Evolutionary conservation across 495 filamentous ascomycete species (phyloP), one percentile per base, ranked within the genome.

Genomic region (Penicillium pancosmium): DNA sequence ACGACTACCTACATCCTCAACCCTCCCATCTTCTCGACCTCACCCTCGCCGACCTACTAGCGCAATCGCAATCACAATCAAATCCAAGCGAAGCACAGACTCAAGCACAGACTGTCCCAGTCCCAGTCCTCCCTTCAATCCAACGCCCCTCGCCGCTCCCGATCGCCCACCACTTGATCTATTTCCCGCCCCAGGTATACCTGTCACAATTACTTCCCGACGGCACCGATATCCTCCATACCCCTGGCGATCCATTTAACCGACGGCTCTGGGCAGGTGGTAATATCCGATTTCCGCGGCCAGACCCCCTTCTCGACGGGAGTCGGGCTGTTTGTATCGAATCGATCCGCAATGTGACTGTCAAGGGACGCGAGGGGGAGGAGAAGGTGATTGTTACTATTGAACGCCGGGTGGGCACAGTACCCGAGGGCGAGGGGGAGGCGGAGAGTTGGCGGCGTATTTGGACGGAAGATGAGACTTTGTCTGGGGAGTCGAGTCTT

Each of bases 211-310:
- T 93, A n/a, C 78, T 88, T 3, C 71, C 75, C 4, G 91, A 95
- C 67, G 90, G 91, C 38, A 90, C 89, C 0, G 91, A 94, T 64
- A 76, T 75, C 5, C 74, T 84, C 9, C 89, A 92, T 59, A 83
- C 75, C 38, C 91, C 91, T 0, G 87, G 88, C 1, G 50, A 54
- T 1, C 86, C 87, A 3, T 93, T 86, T 56, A 78, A 77, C 43
- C 78, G 88, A 41, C 83, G 91, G n/a, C 80, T 95, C 70, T 95
- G 91, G 91, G 89, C 88, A 35, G 91, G 90, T 10, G 91, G 90
- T 1, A 73, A 72, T 40, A 61, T 74, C 34, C 70, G 59, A 57
- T 80, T 74, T 56, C 64, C 68, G 11, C 65, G 44, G 15, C 44
- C 40, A 38, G 52, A 51, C n/a, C 65, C 73, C 23, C 34, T 60